These are phyloP conservation scores for Hortaea werneckii DNA, from an alignment of 2,329 filamentous ascomycete species.

Conservation along the genomic window DNA sequence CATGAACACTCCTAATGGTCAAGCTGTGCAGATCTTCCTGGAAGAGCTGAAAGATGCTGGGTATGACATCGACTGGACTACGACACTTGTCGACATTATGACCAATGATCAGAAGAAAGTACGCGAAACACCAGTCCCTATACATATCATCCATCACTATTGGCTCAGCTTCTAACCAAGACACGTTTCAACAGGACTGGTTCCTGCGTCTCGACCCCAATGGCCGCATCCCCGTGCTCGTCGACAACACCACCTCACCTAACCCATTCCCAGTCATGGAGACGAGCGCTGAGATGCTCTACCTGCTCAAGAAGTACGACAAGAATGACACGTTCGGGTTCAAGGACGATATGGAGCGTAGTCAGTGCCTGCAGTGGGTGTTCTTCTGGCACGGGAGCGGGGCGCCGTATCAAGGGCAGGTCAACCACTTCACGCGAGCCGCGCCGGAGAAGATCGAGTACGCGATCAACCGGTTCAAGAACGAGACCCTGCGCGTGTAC, in stretches of 20 bases:
- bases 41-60: slow-evolving; percentile 40
- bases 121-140: too few relatives aligned
- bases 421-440: slow-evolving; percentile 37
- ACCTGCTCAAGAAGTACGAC: slow-evolving; percentile 42
- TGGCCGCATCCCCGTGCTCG: slow-evolving; percentile 40
- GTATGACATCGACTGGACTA: slow-evolving; percentile 42
- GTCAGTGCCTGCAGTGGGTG: slow-evolving; percentile 41
- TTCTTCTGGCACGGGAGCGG: slow-evolving; percentile 43
- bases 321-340: slow-evolving; percentile 43
- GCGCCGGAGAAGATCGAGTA: slow-evolving; percentile 39
- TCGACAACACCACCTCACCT: slow-evolving; percentile 40
- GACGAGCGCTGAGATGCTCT: slow-evolving; percentile 44
- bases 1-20: slow-evolving; percentile 41
- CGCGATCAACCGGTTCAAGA: slow-evolving; percentile 42
- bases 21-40: slow-evolving; percentile 45
- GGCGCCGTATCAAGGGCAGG: slow-evolving; percentile 30
- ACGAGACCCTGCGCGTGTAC: slow-evolving; percentile 43
- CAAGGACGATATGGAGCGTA: slow-evolving; percentile 41
- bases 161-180: too few relatives aligned
- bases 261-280: slow-evolving; percentile 43
- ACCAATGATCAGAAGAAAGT: slow-evolving; percentile 46
- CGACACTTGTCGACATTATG: slow-evolving; percentile 39
- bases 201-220: slow-evolving; percentile 12
- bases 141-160: too few relatives aligned
- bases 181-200: slow-evolving; percentile 17